Percentiles rank a stretch among this genome's conserved stretches.
These are phyloP conservation scores for Pichia sp. DNA, from an alignment of 1,139 yeast genomes.

Conservation along the genomic window DNA sequence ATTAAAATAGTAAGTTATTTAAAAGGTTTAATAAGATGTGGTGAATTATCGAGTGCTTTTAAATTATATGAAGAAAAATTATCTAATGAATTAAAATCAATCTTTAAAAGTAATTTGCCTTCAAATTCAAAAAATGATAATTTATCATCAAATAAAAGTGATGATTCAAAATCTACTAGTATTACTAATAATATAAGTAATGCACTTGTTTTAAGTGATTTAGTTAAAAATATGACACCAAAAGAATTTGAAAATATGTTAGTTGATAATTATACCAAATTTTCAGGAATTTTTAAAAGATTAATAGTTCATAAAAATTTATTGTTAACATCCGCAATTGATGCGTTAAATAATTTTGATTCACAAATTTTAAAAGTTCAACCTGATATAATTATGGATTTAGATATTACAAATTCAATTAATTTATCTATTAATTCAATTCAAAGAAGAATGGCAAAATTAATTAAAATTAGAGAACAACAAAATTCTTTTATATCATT, in stretches of 20 bases:
- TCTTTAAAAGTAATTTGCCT: constrained; percentile 65
- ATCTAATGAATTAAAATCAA: constrained; percentile 62
- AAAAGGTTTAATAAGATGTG: constrained; percentile 54
- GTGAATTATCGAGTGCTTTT: constrained; percentile 60
- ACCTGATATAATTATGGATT: constrained; percentile 40
- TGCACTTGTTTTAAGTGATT: constrained; percentile 24
- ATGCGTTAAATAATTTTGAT: constrained; percentile 36
- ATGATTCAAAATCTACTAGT: constrained; percentile 23
- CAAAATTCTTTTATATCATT: constrained; percentile 54
- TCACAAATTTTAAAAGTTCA: constrained; percentile 29
- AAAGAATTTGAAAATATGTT: constrained; percentile 72
- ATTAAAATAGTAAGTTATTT: constrained; percentile 40
- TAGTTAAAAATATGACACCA: constrained; percentile 58
- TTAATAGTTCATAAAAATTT: constrained; percentile 74
- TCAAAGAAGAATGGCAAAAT: constrained; percentile 72
- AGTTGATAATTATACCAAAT: constrained; percentile 50
- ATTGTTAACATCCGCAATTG: constrained; percentile 65
- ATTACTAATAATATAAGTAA: constrained; percentile 16
- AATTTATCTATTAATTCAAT: constrained; percentile 65
- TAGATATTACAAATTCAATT: constrained; percentile 59
- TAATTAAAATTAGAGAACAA: constrained; percentile 72
- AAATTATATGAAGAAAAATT: constrained; percentile 61
- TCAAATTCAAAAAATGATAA: constrained; percentile 22
- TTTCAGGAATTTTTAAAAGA: constrained; percentile 69
- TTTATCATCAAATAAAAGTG: constrained; percentile 19